Evolutionary conservation across 495 filamentous ascomycete genomes (phyloP), one percentile per base, ranked within the genome.

Genomic region (Penicillium steckii): DNA sequence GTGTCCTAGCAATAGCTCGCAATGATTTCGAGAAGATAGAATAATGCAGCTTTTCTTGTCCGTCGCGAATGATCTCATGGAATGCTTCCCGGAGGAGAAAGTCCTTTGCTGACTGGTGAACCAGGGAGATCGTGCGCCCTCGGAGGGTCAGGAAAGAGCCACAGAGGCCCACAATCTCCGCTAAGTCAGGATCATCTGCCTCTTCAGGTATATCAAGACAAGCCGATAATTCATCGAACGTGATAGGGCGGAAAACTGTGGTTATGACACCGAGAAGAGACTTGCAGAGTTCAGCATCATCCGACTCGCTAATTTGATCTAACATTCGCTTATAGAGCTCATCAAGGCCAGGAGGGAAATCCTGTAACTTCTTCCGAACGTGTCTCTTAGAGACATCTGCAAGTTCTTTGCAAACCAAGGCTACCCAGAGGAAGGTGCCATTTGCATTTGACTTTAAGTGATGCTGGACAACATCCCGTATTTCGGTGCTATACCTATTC

Each of bases 41-140:
- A 22, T 56, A 38, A 43, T 74, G 73, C 21, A 44, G 17, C 6
- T 56, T 15, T 21, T 52, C 62, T 4, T 29, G 25, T 3, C 55
- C 55, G 25, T 9, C 2, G 10, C 59, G 62, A 29, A 67, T 57
- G 22, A 69, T 53, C 25, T 58, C 21, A 6, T 3, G 3, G 8
- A 9, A 18, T 22, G 41, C 29, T 26, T 45, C 15, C 29, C 38
- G 17, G 12, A 48, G 27, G 2, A 76, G 40, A 46, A 54, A 75
- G 32, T 77, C 72, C 29, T 70, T 71, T 21, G 64, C 74, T 4
- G 74, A 78, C 47, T 74, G 70, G 54, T 78, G 71, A n/a, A 78
- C 52, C 33, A 76, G 60, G 22, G 54, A 65, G 38, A 77, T 52
- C 0, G 30, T 55, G 15, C 58, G 21, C 1, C 65, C 44, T 21